Conservation (phyloP, 768 basidiomycete species). For the Dioszegia hungarica region DNA sequence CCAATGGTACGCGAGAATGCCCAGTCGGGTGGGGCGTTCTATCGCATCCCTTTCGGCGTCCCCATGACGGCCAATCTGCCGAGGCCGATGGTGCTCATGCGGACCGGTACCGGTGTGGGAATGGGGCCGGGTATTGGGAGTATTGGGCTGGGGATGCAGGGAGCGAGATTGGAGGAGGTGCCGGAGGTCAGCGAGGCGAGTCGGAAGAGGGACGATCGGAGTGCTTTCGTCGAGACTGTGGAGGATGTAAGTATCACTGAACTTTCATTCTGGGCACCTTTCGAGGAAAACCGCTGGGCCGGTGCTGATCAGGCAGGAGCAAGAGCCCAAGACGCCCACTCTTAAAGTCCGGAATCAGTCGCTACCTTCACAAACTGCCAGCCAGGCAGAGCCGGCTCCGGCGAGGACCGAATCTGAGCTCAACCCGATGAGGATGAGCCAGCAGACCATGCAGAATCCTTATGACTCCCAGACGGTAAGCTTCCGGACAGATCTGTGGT, state of each 20-base stretch:
- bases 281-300: no score
- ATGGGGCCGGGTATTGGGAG: constrained; percentile 16
- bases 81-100: constrained; percentile 25
- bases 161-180: constrained; percentile 15
- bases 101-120: constrained; percentile 18
- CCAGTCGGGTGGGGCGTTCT: constrained; percentile 13
- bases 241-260: constrained; percentile 37
- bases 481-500: neutral
- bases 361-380: neutral
- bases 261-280: neutral
- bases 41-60: constrained; percentile 35
- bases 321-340: constrained; percentile 6
- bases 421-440: constrained; percentile 10
- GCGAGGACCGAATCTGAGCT: constrained; percentile 12
- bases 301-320: constrained; percentile 10
- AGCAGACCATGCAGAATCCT: constrained; percentile 1
- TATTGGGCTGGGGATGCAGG: constrained; percentile 1
- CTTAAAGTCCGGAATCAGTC: neutral
- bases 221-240: constrained; percentile 48
- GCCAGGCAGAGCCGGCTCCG: neutral
- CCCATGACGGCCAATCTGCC: constrained; percentile 19
- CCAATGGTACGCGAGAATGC: constrained; percentile 4
- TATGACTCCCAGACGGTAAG: neutral
- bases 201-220: constrained; percentile 20
- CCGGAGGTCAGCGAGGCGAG: constrained; percentile 15